A percentile compares a stretch with the other conserved stretches of the same genome.
phyloP scores from a whole-genome alignment of 2,329 filamentous ascomycete species.

The Ophiobolus disseminans region DNA sequence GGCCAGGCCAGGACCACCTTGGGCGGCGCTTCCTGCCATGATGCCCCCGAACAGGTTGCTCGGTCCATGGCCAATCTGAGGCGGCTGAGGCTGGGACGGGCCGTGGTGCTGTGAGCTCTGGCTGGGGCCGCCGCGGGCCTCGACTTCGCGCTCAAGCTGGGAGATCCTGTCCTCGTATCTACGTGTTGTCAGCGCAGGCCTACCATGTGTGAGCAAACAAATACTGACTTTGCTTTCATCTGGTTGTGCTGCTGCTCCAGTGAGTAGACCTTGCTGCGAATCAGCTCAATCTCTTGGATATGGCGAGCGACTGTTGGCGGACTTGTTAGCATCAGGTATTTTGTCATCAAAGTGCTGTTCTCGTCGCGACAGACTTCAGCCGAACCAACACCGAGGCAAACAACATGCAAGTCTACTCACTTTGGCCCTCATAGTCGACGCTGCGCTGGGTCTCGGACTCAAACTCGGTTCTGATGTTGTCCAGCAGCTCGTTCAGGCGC shows the following conservation, averaged over 20 bases:
- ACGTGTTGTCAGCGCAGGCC: slow-evolving; percentile 2
- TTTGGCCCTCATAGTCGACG: slow-evolving; percentile 90
- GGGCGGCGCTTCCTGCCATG: slow-evolving; percentile 85
- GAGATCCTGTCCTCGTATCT: slow-evolving; percentile 95
- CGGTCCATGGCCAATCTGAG: slow-evolving; percentile 81
- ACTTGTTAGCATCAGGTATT: slow-evolving; percentile 2
- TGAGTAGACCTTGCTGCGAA: slow-evolving; percentile 89
- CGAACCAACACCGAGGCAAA: background rate
- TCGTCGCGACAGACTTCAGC: background rate
- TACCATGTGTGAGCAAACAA: background rate
- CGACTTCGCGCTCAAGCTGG: slow-evolving; percentile 86
- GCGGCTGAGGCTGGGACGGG: slow-evolving; percentile 83
- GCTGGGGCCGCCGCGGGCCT: slow-evolving; percentile 69
- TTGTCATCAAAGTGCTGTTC: background rate
- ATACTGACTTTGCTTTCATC: slow-evolving; percentile 86
- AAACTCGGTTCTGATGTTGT: slow-evolving; percentile 89
- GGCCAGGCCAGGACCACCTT: slow-evolving; percentile 83
- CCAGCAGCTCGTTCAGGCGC: slow-evolving; percentile 89
- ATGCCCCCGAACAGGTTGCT: slow-evolving; percentile 94
- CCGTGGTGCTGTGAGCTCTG: slow-evolving; percentile 78
- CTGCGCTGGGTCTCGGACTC: slow-evolving; percentile 81
- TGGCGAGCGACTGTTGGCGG: slow-evolving; percentile 77
- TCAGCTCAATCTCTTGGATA: slow-evolving; percentile 92
- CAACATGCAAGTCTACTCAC: slow-evolving; percentile 66
- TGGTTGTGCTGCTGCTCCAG: slow-evolving; percentile 89